phyloP scores from a whole-genome alignment of 2,329 filamentous ascomycete genomes.

The Graphilbum sp. region DNA sequence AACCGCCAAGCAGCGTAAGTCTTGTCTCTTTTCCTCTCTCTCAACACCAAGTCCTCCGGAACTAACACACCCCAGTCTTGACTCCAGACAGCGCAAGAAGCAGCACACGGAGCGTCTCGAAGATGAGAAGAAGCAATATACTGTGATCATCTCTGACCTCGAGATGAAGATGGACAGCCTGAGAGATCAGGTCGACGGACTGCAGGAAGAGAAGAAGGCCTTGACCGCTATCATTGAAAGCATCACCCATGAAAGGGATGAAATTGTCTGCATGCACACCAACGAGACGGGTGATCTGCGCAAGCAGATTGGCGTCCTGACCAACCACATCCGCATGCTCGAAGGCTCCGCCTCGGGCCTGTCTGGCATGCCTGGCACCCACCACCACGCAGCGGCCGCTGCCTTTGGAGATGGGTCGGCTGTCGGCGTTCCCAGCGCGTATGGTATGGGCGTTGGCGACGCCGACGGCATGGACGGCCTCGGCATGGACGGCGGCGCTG shows the following conservation, averaged over 20 bases:
- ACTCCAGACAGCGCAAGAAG: conserved; percentile 96
- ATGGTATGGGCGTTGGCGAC: conserved; percentile 26
- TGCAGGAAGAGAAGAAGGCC: conserved; percentile 57
- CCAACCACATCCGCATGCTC: conserved; percentile 52
- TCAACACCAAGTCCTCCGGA: conserved; percentile 8
- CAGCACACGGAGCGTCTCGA: conserved; percentile 93
- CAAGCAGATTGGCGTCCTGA: conserved; percentile 78
- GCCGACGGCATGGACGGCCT: conserved; percentile 75
- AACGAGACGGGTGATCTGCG: conserved; percentile 80
- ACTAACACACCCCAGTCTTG: conserved; percentile 42
- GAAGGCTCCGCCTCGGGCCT: conserved; percentile 33
- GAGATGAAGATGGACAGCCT: conserved; percentile 61
- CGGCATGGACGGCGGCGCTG: conserved; percentile 46
- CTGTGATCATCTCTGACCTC: conserved; percentile 56
- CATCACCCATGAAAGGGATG: conserved; percentile 75
- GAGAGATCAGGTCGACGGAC: conserved; percentile 52
- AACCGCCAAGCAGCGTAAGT: conserved; percentile 95
- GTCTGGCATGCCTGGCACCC: conserved; percentile 14
- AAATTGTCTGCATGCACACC: conserved; percentile 76
- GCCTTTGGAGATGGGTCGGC: not conserved
- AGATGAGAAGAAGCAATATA: conserved; percentile 89
- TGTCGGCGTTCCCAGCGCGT: not conserved
- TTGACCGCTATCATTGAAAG: conserved; percentile 59
- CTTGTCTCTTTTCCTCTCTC: conserved; percentile 5
- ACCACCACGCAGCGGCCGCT: conserved; percentile 26